A percentile compares a stretch with the other conserved stretches of the same genome.
These are phyloP conservation scores for Paecilomyces sp. DNA, from an alignment of 2,329 filamentous ascomycete genomes.

Conservation along the genomic window DNA sequence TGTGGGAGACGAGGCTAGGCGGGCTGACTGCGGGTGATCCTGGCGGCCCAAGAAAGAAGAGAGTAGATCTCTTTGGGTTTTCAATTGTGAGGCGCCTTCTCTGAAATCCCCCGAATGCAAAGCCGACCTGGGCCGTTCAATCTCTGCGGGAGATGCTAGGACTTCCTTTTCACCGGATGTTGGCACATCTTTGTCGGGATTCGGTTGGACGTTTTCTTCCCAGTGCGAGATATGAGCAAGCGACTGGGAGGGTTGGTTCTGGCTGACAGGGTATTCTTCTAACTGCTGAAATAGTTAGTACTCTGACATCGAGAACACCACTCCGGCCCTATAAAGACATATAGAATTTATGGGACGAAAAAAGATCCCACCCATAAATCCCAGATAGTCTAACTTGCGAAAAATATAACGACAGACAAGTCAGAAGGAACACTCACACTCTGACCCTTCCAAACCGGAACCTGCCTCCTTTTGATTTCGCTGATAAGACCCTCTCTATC, in stretches of 20 bases:
- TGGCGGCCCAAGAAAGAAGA: conserved; percentile 9
- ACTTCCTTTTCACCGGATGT: conserved; percentile 36
- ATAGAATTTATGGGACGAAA: conserved; percentile 15
- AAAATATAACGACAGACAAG: background rate
- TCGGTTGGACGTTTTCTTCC: conserved; percentile 14
- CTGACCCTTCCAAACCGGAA: conserved; percentile 57
- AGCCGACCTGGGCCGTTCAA: conserved; percentile 74
- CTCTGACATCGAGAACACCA: background rate
- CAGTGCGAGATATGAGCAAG: conserved; percentile 19
- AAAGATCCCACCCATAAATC: conserved; percentile 4
- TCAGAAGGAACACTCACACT: background rate
- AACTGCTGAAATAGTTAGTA: conserved; percentile 16
- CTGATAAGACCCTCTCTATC: conserved; percentile 76
- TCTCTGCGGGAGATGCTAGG: conserved; percentile 53
- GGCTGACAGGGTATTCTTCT: conserved; percentile 32
- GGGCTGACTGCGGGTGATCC: conserved; percentile 7
- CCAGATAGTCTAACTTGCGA: background rate
- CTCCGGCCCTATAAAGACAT: background rate
- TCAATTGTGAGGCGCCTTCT: conserved; percentile 30
- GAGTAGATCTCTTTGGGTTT: conserved; percentile 18
- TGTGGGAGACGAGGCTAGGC: conserved; percentile 44
- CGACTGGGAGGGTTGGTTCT: conserved; percentile 29
- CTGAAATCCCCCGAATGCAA: conserved; percentile 58
- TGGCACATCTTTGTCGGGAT: conserved; percentile 24
- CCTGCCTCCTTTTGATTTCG: conserved; percentile 71